These are phyloP conservation scores for Aspergillus ustus DNA, from an alignment of 2,329 filamentous ascomycete genomes.

Conservation along the genomic window DNA sequence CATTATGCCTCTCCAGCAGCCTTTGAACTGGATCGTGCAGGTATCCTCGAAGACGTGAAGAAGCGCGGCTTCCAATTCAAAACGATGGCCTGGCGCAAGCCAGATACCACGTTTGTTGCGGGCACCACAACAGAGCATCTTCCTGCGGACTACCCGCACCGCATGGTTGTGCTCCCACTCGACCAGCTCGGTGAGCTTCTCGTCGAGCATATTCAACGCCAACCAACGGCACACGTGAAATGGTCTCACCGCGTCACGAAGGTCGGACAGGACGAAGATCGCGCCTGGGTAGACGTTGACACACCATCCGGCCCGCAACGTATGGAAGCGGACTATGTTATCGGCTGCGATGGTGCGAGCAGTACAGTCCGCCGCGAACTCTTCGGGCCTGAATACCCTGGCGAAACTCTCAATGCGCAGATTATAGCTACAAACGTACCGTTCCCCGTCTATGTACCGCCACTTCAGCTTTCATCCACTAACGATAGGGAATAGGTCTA, in stretches of 20 bases:
- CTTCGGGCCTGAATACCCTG: constrained; percentile 61
- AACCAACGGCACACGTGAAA: constrained; percentile 41
- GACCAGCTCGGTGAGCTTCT: constrained; percentile 50
- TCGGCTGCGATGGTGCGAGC: constrained; percentile 59
- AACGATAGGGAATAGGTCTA: constrained; percentile 57
- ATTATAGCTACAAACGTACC: constrained; percentile 65
- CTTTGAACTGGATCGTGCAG: constrained; percentile 62
- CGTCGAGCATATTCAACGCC: constrained; percentile 41
- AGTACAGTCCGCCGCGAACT: constrained; percentile 52
- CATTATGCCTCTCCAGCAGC: constrained; percentile 65
- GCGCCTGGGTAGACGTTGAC: constrained; percentile 48
- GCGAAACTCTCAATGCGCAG: constrained; percentile 63
- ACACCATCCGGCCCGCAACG: constrained; percentile 18
- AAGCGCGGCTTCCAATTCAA: constrained; percentile 48
- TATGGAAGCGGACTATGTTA: constrained; percentile 55
- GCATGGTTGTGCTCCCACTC: constrained; percentile 52
- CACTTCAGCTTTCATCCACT: too few relatives aligned
- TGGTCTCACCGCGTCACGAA: constrained; percentile 55
- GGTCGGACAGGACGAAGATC: constrained; percentile 53
- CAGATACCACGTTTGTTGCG: constrained; percentile 41
- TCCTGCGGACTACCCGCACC: constrained; percentile 36
- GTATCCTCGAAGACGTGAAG: constrained; percentile 59
- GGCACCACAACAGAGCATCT: constrained; percentile 31
- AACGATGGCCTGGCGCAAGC: constrained; percentile 52
- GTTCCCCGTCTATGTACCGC: too few relatives aligned